Evolutionary conservation across 1,284 basidiomycete species (phyloP).

Genomic region (Trichosporon faecale): DNA sequence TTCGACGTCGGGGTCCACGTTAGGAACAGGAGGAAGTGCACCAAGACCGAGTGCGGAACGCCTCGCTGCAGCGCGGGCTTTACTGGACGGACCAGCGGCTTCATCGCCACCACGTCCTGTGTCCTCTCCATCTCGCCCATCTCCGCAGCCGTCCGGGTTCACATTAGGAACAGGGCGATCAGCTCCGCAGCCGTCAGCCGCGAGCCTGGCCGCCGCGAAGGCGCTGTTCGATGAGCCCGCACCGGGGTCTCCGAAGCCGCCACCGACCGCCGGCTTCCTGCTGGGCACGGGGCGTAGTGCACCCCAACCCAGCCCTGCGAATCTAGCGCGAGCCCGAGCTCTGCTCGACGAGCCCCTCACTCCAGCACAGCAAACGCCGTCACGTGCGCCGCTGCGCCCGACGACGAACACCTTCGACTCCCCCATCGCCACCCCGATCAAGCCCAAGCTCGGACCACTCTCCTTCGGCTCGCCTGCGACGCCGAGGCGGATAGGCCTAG

Average conservation of each 20-base stretch:
- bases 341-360: conserved; percentile 9
- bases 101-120: neutral
- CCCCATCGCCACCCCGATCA: conserved; percentile 6
- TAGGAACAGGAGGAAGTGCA: neutral
- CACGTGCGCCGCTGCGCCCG: conserved; percentile 30
- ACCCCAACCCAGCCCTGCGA: neutral
- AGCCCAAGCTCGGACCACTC: neutral
- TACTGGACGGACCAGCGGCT: neutral
- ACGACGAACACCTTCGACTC: conserved; percentile 33
- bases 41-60: neutral
- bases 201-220: conserved; percentile 3
- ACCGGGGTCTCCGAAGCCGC: neutral
- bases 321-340: conserved; percentile 7
- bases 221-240: conserved; percentile 12
- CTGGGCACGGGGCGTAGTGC: conserved; percentile 3
- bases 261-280: neutral
- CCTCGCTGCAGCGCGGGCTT: neutral
- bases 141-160: conserved; percentile 8
- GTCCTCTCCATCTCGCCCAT: neutral
- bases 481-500: conserved; percentile 44
- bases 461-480: conserved; percentile 27
- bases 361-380: conserved; percentile 19
- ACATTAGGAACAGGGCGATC: neutral
- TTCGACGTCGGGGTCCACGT: neutral
- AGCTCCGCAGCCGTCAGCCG: neutral